Base-by-base conservation (phyloP, 768 basidiomycete species). In the Hypholoma fasciculare region DNA sequence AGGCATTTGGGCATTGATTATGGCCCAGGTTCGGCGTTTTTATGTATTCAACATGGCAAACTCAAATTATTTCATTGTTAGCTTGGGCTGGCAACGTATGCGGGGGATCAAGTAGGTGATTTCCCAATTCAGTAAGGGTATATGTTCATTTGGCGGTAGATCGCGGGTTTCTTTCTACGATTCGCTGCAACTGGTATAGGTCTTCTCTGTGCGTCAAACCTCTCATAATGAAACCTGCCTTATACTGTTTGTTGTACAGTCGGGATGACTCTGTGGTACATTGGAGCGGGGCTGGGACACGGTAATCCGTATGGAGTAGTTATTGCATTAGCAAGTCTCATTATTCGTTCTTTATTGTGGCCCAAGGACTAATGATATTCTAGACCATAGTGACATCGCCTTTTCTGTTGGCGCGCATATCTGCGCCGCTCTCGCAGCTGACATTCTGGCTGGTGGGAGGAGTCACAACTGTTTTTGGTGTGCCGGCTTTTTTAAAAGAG, bases 1-100 rank as follows among this genome's bases (percentile, higher is more conserved):
- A 23, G 78, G 78, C 7, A 49, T 80, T 13, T 80, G 78, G 78
- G 77, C 75, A 11, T 65, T 80, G 58, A 78, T 80, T 39, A 78
- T 78, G 78, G 74, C 71, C 11, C 78, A 79, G 66, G 74, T 74
- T 13, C 26, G n/a, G 19, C 7, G 23, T 11, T 52, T 40, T 37
- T 13, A n/a, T 17, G 1, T 30, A 13, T 43, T 56, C 34, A 20
- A 4, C 42, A 20, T 34, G 2, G 30, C 14, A 27, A 16, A 3
- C 19, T 51, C 13, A 38, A 7, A 46, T n/a, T 37, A 38, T 48
- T 43, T 40, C 14, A 20, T 46, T 34, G 30, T 34, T 57, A 76
- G 72, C 67, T 71, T 16, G 76, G 68, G 8, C 63, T 79, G 44
- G 76, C 75, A 12, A 67, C 76, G 8, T 79, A 77, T 63, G 76